A percentile compares a stretch with the other conserved stretches of the same genome.
Evolutionary conservation across 495 filamentous ascomycete species (phyloP).

Genomic region (Cenococcum geophilum): DNA sequence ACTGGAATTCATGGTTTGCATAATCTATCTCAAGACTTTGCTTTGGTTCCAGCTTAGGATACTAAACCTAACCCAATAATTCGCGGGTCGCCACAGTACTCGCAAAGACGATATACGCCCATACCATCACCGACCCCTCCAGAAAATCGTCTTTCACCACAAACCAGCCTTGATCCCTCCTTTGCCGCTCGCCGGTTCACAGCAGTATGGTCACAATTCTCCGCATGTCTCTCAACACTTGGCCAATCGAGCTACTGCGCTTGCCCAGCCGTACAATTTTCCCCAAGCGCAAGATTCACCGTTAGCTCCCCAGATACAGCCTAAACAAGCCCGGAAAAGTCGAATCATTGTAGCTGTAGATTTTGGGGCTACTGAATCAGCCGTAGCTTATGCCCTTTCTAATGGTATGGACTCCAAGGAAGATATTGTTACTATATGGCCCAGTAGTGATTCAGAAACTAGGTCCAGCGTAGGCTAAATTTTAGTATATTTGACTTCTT

Average conservation of each 20-base stretch:
- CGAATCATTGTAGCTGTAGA: background rate
- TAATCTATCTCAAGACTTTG: background rate
- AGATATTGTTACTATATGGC: background rate
- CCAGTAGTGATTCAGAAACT: background rate
- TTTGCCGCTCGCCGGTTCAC: background rate
- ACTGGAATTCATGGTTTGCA: background rate
- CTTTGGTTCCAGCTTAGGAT: background rate
- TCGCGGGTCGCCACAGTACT: background rate
- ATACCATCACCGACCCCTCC: too few relatives aligned
- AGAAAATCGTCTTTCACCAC: background rate
- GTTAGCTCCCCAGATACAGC: background rate
- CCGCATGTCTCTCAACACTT: too few relatives aligned
- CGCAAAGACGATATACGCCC: too few relatives aligned
- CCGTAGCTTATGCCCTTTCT: background rate
- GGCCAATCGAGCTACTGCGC: too few relatives aligned
- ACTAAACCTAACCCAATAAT: background rate
- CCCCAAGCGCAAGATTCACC: too few relatives aligned
- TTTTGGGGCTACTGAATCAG: background rate
- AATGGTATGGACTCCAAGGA: background rate
- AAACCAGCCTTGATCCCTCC: background rate
- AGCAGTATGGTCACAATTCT: background rate
- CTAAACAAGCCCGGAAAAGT: background rate
- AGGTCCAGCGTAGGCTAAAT: background rate
- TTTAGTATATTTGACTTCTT: background rate
- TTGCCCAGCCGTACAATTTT: too few relatives aligned